Evolutionary conservation across 2,329 filamentous ascomycete genomes (phyloP), one percentile per base, ranked within the genome.

Genomic region (Shiraia sp.): DNA sequence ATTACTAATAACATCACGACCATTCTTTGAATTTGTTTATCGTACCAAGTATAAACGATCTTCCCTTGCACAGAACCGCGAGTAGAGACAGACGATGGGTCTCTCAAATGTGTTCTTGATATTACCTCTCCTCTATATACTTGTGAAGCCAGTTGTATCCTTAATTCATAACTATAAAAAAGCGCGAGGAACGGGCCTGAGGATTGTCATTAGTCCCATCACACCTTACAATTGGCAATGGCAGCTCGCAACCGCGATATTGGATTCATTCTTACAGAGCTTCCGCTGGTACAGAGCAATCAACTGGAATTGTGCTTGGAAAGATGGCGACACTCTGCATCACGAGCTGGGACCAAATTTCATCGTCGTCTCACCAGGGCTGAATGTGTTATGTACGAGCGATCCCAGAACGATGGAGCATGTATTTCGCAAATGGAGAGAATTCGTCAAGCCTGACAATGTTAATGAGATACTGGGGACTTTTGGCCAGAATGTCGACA

Each of bases 401-500:
- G 54, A 62, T 38, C 24, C 44, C 10, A 45, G 30, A 23, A 47
- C 49, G 16, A 42, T 55, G 27, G 44, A 47, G 6, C 14, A 45
- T 28, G 45, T 56, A 10, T 42, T 58, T 15, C 34, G 27, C 36
- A 46, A 43, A 13, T 45, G 55, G 42, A 61, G 51, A 35, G 49
- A 50, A 2, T 61, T 58, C 43, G 31, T 51, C 4, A 62, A 62
- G 35, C 51, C 51, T 3, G 47, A 50, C 27, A 45, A 49, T 10
- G 31, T 56, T 12, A 61, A 63, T 40, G 50, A 56, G 28, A 38
- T 17, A 24, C 15, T 58, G 24, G 40, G 51, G 3, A 37, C 53
- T 2, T 56, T 51, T 42, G 55, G 53, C 3, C 43, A 30, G 40
- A 58, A 58, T 31, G 50, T 56, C 10, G 47, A 54, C 34, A 56